A percentile compares a stretch with the other conserved stretches of the same genome.
Conservation (phyloP, 164 flowering plant genomes). For the Chimonanthus praecox region DNA sequence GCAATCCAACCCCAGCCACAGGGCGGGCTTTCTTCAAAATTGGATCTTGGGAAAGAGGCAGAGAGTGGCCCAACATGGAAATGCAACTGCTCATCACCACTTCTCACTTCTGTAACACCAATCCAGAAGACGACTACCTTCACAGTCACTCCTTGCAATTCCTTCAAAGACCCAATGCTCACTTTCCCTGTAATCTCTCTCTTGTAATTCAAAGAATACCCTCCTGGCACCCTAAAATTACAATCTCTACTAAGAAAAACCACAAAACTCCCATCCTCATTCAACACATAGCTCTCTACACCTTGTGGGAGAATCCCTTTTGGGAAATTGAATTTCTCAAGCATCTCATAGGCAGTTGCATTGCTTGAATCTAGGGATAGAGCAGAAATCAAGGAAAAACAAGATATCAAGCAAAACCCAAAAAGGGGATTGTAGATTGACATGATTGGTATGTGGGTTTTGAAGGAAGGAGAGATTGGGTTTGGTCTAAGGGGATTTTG, state of each 20-base stretch:
- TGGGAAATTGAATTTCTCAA: slow-evolving; percentile 29
- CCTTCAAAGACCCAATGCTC: slow-evolving; percentile 20
- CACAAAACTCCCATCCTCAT: slow-evolving; percentile 24
- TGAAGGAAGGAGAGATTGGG: not conserved
- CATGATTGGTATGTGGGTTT: slow-evolving; percentile 9
- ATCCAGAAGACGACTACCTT: slow-evolving; percentile 26
- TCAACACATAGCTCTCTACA: slow-evolving; percentile 18
- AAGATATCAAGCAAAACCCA: not conserved
- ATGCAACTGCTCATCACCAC: slow-evolving; percentile 10
- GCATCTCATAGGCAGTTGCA: slow-evolving; percentile 22
- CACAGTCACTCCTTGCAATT: slow-evolving; percentile 28
- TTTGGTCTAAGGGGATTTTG: not conserved
- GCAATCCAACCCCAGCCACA: slow-evolving; percentile 13
- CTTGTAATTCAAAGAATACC: slow-evolving; percentile 20
- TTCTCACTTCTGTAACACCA: slow-evolving; percentile 17
- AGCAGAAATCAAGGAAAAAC: slow-evolving; percentile 5
- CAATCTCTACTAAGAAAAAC: slow-evolving; percentile 17
- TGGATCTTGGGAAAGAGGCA: slow-evolving; percentile 23
- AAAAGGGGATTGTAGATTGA: not conserved
- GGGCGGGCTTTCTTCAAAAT: slow-evolving; percentile 23
- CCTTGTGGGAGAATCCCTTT: slow-evolving; percentile 31
- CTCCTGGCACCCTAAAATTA: slow-evolving; percentile 19
- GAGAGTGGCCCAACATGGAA: slow-evolving; percentile 24
- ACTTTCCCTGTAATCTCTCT: slow-evolving; percentile 21
- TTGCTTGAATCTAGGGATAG: not conserved